A percentile compares a stretch with the other conserved stretches of the same genome.
phyloP scores from a whole-genome alignment of 2,329 filamentous ascomycete species.

The Ceratocystis variospora region DNA sequence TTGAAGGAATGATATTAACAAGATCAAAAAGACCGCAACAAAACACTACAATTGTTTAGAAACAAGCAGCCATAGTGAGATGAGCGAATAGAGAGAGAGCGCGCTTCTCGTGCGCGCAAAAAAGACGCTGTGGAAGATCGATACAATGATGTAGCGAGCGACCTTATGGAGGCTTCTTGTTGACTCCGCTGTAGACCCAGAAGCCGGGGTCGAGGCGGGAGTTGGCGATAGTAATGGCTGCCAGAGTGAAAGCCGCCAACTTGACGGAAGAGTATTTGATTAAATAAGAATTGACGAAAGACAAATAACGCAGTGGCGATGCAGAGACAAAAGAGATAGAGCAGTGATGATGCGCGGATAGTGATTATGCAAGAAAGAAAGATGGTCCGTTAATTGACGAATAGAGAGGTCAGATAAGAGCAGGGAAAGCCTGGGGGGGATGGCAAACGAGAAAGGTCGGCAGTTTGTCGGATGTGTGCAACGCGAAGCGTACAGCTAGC shows the following conservation, averaged over 20 bases:
- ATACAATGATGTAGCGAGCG: background rate
- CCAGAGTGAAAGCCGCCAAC: slow-evolving; percentile 20
- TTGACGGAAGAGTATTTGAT: slow-evolving; percentile 7
- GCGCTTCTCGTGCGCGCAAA: background rate
- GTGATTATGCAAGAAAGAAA: too few relatives aligned
- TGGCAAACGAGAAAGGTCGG: too few relatives aligned
- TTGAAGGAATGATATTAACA: background rate
- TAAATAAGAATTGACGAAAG: background rate
- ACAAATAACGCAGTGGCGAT: slow-evolving; percentile 9
- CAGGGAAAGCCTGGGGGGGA: background rate
- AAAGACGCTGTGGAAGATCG: background rate
- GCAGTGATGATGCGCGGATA: background rate
- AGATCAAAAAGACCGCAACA: background rate
- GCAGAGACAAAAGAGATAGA: background rate
- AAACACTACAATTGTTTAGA: slow-evolving; percentile 6
- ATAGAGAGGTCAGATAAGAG: background rate
- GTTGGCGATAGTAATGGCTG: slow-evolving; percentile 22
- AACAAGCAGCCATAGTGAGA: slow-evolving; percentile 13
- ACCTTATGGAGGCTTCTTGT: slow-evolving; percentile 91
- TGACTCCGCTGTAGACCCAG: slow-evolving; percentile 93
- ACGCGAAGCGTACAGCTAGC: background rate
- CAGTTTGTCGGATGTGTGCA: background rate
- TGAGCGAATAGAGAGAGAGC: background rate
- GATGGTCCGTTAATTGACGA: background rate
- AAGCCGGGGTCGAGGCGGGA: slow-evolving; percentile 84